Conservation (phyloP, 352 stramenopile species). For the Phytophthora macrochlamydospora region DNA sequence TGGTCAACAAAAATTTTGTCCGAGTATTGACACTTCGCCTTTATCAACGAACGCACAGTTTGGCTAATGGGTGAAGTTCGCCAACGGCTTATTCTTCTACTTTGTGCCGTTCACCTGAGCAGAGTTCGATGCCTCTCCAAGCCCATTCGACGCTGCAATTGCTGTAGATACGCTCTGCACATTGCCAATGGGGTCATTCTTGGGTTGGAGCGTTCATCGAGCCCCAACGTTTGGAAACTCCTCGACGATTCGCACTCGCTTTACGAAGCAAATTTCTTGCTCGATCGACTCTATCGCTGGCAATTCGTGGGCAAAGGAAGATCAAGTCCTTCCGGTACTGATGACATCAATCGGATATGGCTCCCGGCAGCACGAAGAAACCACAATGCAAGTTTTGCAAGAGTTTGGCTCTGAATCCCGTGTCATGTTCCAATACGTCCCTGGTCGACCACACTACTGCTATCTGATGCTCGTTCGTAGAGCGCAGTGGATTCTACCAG, state of each 20-base stretch:
- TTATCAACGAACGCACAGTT: neutral
- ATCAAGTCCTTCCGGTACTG: constrained; percentile 12
- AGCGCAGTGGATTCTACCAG: constrained; percentile 4
- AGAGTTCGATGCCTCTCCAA: neutral
- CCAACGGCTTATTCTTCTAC: neutral
- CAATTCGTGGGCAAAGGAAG: constrained; percentile 3
- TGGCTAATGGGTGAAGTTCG: neutral
- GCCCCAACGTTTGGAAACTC: constrained; percentile 1
- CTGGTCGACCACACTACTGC: neutral
- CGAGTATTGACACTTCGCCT: no score
- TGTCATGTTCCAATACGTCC: constrained; percentile 20
- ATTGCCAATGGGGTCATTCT: constrained; percentile 11
- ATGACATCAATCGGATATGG: constrained; percentile 7
- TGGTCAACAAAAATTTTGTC: neutral
- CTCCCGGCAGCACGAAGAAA: constrained; percentile 8
- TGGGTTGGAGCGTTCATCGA: constrained; percentile 27
- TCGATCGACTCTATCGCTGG: constrained; percentile 2
- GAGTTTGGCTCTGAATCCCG: constrained; percentile 15
- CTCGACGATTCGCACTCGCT: constrained; percentile 17
- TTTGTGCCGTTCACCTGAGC: neutral
- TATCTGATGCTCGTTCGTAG: neutral
- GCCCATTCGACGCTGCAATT: neutral
- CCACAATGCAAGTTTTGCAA: constrained; percentile 20
- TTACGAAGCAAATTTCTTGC: constrained; percentile 26
- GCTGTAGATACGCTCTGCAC: neutral